Evolutionary conservation across 495 filamentous ascomycete genomes (phyloP).

Genomic region (Amphirosellinia nigrospora): DNA sequence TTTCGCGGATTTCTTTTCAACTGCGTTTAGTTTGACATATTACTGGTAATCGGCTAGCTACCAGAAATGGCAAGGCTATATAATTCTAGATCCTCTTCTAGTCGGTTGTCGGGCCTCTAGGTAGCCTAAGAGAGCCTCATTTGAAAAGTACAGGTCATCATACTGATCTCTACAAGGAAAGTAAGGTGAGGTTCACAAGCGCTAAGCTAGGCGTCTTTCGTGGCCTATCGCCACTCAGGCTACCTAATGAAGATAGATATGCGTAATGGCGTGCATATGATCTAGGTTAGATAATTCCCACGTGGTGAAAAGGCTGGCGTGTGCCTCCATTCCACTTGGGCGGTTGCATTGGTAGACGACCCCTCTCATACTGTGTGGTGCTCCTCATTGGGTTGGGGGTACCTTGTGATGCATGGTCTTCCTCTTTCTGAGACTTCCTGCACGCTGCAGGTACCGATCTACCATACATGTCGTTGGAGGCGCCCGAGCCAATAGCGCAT

Average conservation of each 20-base stretch:
- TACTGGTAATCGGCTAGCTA: background rate
- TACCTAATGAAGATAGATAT: background rate
- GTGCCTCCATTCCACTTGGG: background rate
- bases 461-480: background rate
- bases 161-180: background rate
- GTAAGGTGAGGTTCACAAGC: background rate
- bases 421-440: background rate
- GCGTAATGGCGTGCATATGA: background rate
- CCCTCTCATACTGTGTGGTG: background rate
- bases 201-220: background rate
- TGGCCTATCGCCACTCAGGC: background rate
- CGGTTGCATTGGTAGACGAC: constrained; percentile 5
- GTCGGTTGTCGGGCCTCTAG: no score
- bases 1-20: background rate
- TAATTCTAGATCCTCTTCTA: background rate
- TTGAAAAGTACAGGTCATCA: background rate
- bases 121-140: background rate
- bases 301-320: constrained; percentile 10
- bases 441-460: constrained; percentile 25
- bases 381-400: constrained; percentile 5
- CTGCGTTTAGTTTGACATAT: background rate
- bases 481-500: constrained; percentile 14
- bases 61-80: background rate
- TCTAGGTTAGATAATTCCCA: background rate
- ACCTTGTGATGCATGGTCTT: background rate